A percentile compares a stretch with the other conserved stretches of the same genome.
Evolutionary conservation across 139 green algal genomes (phyloP).

Genomic region (Chlorella sp.): DNA sequence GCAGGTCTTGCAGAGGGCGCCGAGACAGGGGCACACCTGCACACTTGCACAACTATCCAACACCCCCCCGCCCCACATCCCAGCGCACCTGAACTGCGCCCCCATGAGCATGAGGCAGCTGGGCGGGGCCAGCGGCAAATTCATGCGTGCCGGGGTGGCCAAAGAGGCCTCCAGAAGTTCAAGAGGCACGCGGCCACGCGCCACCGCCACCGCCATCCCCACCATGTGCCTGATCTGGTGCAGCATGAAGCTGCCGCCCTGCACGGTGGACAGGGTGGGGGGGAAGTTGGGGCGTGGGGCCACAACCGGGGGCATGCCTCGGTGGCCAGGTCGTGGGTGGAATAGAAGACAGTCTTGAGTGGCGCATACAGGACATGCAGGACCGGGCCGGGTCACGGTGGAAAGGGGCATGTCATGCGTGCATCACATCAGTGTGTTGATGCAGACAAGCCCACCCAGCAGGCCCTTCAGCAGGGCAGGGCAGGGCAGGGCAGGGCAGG

Average conservation of each 20-base stretch:
- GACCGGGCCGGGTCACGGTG: no score
- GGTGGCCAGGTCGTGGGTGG: no score
- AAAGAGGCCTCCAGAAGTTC: conserved; percentile 74
- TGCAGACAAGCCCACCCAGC: neutral
- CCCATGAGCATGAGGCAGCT: conserved; percentile 76
- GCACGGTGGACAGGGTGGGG: neutral
- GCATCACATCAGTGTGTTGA: neutral
- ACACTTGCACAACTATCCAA: neutral
- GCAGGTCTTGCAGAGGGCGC: no score
- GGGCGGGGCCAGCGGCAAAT: conserved; percentile 76
- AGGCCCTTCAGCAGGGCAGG: no score
- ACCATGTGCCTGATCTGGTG: conserved; percentile 86
- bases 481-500: no score
- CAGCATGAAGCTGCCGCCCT: conserved; percentile 79
- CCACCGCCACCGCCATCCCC: conserved; percentile 72
- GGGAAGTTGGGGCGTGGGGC: neutral
- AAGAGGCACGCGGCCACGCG: conserved; percentile 61
- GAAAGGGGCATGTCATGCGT: no score
- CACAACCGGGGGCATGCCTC: no score
- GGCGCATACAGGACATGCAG: no score
- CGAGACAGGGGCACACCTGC: neutral
- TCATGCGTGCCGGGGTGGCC: conserved; percentile 63
- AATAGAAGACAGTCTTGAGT: no score
- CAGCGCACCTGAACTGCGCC: conserved; percentile 52
- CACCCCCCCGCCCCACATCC: neutral